These are phyloP conservation scores for Hamigera avellanea DNA, from an alignment of 495 filamentous ascomycete species.

Conservation along the genomic window DNA sequence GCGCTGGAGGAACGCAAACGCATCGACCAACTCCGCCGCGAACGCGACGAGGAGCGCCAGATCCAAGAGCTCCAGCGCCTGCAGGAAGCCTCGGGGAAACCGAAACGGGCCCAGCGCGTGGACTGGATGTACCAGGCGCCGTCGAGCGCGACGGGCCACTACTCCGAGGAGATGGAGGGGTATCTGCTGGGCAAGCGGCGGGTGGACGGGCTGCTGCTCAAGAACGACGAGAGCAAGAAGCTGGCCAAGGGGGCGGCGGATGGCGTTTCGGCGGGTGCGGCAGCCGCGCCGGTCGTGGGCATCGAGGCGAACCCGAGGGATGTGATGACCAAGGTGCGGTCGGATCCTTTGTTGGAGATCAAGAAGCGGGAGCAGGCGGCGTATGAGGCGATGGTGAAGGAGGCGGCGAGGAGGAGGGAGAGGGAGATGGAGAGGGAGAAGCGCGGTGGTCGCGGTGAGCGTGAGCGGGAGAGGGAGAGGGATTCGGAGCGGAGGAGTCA, in stretches of 20 bases:
- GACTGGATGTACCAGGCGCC: conserved; percentile 98
- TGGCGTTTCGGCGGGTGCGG: conserved; percentile 47
- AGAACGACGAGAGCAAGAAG: conserved; percentile 68
- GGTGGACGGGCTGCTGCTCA: conserved; percentile 73
- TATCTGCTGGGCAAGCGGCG: conserved; percentile 87
- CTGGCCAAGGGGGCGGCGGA: conserved; percentile 69
- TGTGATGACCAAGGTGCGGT: conserved; percentile 69
- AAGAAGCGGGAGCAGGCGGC: conserved; percentile 87
- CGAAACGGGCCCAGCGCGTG: conserved; percentile 61
- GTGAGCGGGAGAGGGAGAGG: conserved; percentile 9
- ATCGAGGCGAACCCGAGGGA: conserved; percentile 59
- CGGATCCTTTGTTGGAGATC: conserved; percentile 84
- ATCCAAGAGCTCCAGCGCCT: conserved; percentile 86
- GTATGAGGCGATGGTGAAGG: conserved; percentile 80
- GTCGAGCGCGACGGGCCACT: conserved; percentile 63
- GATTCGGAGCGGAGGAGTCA: conserved; percentile 1
- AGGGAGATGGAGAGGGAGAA: conserved; percentile 47
- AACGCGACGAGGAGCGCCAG: conserved; percentile 85
- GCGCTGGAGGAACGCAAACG: conserved; percentile 93
- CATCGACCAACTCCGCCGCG: conserved; percentile 75
- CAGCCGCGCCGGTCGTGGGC: conserved; percentile 45
- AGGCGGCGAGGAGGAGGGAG: conserved; percentile 59
- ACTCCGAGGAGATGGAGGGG: conserved; percentile 86
- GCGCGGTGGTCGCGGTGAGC: conserved; percentile 15
- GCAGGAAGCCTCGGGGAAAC: conserved; percentile 79